phyloP scores from a whole-genome alignment of 23 red algal species.

The Gracilaria caudata region DNA sequence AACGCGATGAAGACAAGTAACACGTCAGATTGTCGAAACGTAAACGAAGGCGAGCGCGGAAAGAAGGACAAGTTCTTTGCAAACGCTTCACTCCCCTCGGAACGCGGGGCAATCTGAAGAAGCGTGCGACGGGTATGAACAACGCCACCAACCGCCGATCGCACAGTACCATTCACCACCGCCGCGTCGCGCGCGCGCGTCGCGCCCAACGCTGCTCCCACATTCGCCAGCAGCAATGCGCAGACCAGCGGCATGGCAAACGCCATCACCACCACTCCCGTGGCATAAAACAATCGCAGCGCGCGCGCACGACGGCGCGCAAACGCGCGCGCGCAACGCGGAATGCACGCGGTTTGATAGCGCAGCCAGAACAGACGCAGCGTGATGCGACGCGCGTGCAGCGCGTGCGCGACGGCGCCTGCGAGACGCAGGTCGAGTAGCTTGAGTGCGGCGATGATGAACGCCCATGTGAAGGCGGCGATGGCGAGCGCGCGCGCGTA shows the following conservation, averaged over 20 bases:
- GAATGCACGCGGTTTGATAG: neutral
- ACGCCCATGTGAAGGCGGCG: neutral
- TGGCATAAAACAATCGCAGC: neutral
- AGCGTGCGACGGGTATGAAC: neutral
- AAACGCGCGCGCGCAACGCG: neutral
- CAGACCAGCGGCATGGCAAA: neutral
- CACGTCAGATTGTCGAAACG: constrained; percentile 23
- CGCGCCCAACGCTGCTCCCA: neutral
- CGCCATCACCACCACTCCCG: neutral
- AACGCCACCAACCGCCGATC: neutral
- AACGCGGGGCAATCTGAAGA: neutral
- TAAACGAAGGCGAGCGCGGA: constrained; percentile 37
- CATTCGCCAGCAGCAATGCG: neutral
- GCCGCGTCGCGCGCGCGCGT: too few relatives aligned
- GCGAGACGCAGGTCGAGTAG: neutral
- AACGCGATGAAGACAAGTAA: constrained; percentile 43
- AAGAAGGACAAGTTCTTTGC: neutral
- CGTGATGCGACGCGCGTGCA: constrained; percentile 3
- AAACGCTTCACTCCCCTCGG: neutral
- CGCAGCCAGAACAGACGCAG: constrained; percentile 16
- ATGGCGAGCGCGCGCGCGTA: too few relatives aligned
- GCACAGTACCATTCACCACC: too few relatives aligned
- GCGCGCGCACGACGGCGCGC: neutral
- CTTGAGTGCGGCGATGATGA: neutral
- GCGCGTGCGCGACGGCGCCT: neutral